phyloP scores from a whole-genome alignment of 495 filamentous ascomycete genomes.

The Filosporella fistucella region DNA sequence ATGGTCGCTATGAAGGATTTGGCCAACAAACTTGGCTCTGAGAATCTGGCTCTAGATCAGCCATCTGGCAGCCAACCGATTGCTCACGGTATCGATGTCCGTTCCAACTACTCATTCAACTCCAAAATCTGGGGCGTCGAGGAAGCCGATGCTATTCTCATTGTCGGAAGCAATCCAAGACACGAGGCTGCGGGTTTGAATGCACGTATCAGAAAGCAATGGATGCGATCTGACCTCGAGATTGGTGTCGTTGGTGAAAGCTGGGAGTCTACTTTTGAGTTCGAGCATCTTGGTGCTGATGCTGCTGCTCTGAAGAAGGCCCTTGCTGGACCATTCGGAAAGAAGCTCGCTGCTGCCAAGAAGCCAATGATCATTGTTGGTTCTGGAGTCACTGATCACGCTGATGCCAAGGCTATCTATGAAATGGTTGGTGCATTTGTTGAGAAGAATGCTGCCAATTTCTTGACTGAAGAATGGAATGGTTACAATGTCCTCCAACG shows the following conservation, averaged over 20 bases:
- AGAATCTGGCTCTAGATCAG: constrained; percentile 91
- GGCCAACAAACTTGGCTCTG: constrained; percentile 90
- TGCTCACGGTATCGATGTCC: constrained; percentile 89
- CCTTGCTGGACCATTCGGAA: constrained; percentile 81
- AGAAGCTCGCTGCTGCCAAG: constrained; percentile 84
- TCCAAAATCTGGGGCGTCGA: constrained; percentile 90
- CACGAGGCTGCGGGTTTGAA: constrained; percentile 94
- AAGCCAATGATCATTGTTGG: constrained; percentile 94
- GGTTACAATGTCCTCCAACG: constrained; percentile 96
- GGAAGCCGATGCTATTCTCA: constrained; percentile 85
- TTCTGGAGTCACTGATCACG: constrained; percentile 81
- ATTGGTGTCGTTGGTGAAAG: constrained; percentile 87
- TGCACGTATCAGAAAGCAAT: constrained; percentile 95
- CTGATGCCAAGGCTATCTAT: constrained; percentile 87
- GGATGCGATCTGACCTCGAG: constrained; percentile 90
- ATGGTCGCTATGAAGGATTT: constrained; percentile 96
- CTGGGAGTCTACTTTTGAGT: constrained; percentile 91
- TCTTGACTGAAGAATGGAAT: constrained; percentile 89
- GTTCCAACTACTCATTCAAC: constrained; percentile 95
- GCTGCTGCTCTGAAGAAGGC: constrained; percentile 74
- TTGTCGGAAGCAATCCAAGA: constrained; percentile 91
- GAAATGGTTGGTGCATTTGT: constrained; percentile 84
- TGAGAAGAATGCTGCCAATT: constrained; percentile 84
- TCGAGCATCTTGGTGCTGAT: constrained; percentile 80
- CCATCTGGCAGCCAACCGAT: constrained; percentile 76